A percentile compares a stretch with the other conserved stretches of the same genome.
These are phyloP conservation scores for Opeltia flavorubescens DNA, from an alignment of 495 filamentous ascomycete genomes.

Conservation along the genomic window DNA sequence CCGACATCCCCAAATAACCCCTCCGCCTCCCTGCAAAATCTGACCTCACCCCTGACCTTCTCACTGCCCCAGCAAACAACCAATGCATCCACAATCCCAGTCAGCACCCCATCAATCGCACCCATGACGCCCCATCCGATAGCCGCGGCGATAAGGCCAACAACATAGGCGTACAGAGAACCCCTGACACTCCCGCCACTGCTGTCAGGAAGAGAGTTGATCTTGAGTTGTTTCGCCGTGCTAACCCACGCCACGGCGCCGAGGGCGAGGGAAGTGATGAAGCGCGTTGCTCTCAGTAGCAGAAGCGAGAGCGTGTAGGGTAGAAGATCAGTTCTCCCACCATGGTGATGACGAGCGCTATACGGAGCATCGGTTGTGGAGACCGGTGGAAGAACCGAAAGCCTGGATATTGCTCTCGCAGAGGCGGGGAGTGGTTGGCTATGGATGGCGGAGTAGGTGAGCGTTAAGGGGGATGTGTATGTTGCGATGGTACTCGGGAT, in stretches of 20 bases:
- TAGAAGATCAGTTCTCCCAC: slow-evolving; percentile 21
- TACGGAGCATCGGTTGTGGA: slow-evolving; percentile 41
- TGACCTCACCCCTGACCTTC: slow-evolving; percentile 45
- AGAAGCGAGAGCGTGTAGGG: slow-evolving; percentile 86
- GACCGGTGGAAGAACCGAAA: slow-evolving; percentile 55
- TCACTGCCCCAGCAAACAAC: slow-evolving; percentile 82
- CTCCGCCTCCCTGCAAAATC: slow-evolving; percentile 77
- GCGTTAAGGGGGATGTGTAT: slow-evolving; percentile 75
- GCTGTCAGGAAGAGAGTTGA: slow-evolving; percentile 32
- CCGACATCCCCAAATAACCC: slow-evolving; percentile 42
- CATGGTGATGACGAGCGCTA: slow-evolving; percentile 11
- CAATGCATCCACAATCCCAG: slow-evolving; percentile 81
- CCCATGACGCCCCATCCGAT: slow-evolving; percentile 94
- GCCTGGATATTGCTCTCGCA: slow-evolving; percentile 59
- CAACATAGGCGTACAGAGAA: slow-evolving; percentile 90
- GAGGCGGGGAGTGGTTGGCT: slow-evolving; percentile 64
- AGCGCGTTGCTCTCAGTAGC: slow-evolving; percentile 75
- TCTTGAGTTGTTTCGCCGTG: slow-evolving; percentile 56
- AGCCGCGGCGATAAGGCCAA: slow-evolving; percentile 77
- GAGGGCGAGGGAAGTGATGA: slow-evolving; percentile 75
- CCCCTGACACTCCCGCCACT: slow-evolving; percentile 45
- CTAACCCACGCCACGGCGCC: slow-evolving; percentile 98
- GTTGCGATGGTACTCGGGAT: slow-evolving; percentile 72
- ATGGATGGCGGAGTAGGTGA: slow-evolving; percentile 91
- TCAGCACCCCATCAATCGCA: slow-evolving; percentile 87